Conservation (phyloP, 768 basidiomycete species). For the Tubosaeta sp. region DNA sequence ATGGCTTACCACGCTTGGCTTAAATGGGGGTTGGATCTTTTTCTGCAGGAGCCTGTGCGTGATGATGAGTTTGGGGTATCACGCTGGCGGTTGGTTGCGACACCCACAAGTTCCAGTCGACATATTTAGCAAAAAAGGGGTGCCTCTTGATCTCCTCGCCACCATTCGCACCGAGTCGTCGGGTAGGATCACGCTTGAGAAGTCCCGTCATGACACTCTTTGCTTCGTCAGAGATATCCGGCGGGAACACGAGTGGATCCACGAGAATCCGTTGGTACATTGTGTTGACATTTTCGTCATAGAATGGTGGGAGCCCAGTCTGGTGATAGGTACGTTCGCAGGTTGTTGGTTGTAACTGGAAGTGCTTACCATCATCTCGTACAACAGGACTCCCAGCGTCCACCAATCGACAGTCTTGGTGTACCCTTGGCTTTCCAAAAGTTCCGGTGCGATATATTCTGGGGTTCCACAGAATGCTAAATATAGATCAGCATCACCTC, state of each 20-base stretch:
- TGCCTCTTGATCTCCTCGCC: constrained; percentile 96
- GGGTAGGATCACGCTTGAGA: constrained; percentile 82
- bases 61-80: neutral
- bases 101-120: constrained; percentile 80
- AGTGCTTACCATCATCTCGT: constrained; percentile 82
- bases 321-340: constrained; percentile 29
- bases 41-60: constrained; percentile 68
- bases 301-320: constrained; percentile 97
- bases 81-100: neutral
- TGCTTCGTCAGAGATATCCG: constrained; percentile 86
- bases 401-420: constrained; percentile 99
- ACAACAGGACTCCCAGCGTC: constrained; percentile 94
- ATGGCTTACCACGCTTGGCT: constrained; percentile 83
- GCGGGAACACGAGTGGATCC: constrained; percentile 89
- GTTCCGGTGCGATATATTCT: constrained; percentile 97
- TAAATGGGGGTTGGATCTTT: constrained; percentile 97
- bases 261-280: constrained; percentile 96
- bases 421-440: constrained; percentile 94
- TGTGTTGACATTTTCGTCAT: constrained; percentile 96
- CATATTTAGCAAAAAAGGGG: constrained; percentile 90
- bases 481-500: constrained; percentile 3
- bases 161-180: constrained; percentile 86
- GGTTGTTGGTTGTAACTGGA: neutral
- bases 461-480: constrained; percentile 97
- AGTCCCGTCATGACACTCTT: constrained; percentile 84